Percentiles rank a stretch among this genome's conserved stretches.
Evolutionary conservation across 2,329 filamentous ascomycete genomes (phyloP).

Genomic region (Gnomoniopsis smithogilvyi): DNA sequence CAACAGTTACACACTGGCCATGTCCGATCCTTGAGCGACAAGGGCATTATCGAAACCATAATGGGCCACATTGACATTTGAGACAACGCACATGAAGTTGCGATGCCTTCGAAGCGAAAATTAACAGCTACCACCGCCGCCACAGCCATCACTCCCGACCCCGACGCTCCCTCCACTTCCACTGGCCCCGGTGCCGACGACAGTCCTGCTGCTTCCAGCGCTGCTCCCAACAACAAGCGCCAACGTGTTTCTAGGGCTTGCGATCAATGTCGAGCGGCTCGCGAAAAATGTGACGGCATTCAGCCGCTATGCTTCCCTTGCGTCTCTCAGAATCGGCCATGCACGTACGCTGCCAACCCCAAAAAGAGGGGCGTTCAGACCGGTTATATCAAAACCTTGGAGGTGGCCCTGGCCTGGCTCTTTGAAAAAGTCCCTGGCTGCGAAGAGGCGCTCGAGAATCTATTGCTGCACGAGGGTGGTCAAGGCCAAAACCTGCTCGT

Average conservation of each 20-base stretch:
- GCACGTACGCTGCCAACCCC: constrained; percentile 69
- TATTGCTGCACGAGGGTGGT: constrained; percentile 45
- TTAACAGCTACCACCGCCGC: constrained; percentile 19
- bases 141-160: constrained; percentile 19
- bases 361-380: constrained; percentile 78
- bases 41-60: constrained; percentile 14
- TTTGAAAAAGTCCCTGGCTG: constrained; percentile 59
- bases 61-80: constrained; percentile 24
- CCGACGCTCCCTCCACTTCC: constrained; percentile 14
- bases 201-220: constrained; percentile 8
- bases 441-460: constrained; percentile 53
- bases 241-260: constrained; percentile 67
- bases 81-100: constrained; percentile 20
- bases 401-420: constrained; percentile 64
- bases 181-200: constrained; percentile 10
- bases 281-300: constrained; percentile 70
- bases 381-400: constrained; percentile 74
- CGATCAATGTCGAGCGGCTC: constrained; percentile 63
- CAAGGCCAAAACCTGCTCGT: constrained; percentile 43
- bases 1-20: neutral
- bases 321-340: constrained; percentile 57
- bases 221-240: constrained; percentile 44
- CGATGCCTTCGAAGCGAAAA: constrained; percentile 39
- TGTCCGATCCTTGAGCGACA: neutral
- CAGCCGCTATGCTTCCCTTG: constrained; percentile 68